Evolutionary conservation across 306 rosid genomes (phyloP).

Genomic region (Geum urbanum): DNA sequence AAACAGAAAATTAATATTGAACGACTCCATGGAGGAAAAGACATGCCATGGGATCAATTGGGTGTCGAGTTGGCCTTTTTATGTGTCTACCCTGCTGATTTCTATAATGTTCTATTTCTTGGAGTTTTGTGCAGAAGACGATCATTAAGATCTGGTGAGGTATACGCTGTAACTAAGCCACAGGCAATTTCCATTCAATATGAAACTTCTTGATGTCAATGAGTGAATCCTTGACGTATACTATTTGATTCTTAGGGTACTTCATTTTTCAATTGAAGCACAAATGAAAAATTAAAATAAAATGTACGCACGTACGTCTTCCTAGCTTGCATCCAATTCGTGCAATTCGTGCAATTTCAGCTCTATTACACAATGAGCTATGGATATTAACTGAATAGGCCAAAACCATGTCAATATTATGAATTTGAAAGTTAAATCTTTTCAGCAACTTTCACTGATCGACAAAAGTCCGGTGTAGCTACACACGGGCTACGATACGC

Average conservation of each 20-base stretch:
- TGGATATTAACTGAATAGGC: no score
- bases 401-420: no score
- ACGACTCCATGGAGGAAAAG: slow-evolving; percentile 48
- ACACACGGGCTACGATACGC: no score
- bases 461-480: no score
- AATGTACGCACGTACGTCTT: no score
- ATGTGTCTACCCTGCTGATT: slow-evolving; percentile 40
- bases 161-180: not conserved
- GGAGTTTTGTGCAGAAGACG: slow-evolving; percentile 38
- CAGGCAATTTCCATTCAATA: not conserved
- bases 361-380: no score
- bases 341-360: no score
- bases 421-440: no score
- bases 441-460: no score
- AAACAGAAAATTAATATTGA: not conserved
- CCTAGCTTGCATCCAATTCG: no score
- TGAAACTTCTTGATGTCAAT: not conserved
- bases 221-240: not conserved
- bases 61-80: slow-evolving; percentile 49
- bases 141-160: not conserved
- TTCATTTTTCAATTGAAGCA: not conserved
- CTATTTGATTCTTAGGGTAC: not conserved
- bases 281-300: no score
- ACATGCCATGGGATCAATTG: slow-evolving; percentile 45
- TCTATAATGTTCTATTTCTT: slow-evolving; percentile 41